phyloP scores from a whole-genome alignment of 2,329 filamentous ascomycete species.

The Tolypocladium tropicale region DNA sequence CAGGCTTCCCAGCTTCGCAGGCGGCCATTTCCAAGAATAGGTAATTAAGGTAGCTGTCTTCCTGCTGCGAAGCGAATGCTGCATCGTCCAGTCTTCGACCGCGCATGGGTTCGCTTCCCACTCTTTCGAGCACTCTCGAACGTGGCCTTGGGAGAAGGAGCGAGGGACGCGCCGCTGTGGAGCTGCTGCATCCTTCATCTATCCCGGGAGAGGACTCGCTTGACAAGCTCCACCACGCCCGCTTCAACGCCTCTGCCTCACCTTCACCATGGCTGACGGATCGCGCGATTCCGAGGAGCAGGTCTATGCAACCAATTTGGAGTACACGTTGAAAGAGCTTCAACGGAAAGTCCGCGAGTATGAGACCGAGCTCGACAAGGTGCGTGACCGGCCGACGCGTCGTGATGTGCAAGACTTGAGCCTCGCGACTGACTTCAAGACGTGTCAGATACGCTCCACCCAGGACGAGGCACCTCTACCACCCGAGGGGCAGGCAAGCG shows the following conservation, averaged over 20 bases:
- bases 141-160: neutral
- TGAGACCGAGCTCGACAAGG: constrained; percentile 37
- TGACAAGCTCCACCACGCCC: neutral
- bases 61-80: neutral
- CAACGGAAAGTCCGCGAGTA: constrained; percentile 46
- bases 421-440: neutral
- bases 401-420: too few species aligned
- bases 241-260: neutral
- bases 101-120: neutral
- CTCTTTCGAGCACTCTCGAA: too few species aligned
- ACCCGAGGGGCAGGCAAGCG: constrained; percentile 19
- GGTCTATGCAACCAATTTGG: constrained; percentile 38
- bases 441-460: constrained; percentile 16
- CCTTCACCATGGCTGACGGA: constrained; percentile 13
- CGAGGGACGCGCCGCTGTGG: neutral
- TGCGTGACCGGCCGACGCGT: constrained; percentile 13
- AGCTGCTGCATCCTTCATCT: neutral
- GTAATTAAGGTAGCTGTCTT: too few species aligned
- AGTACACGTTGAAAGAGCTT: constrained; percentile 58
- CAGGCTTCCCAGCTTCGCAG: neutral
- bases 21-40: neutral
- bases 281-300: constrained; percentile 15
- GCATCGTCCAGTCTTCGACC: neutral
- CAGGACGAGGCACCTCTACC: constrained; percentile 14
- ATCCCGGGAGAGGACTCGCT: neutral